Evolutionary conservation across 2,329 filamentous ascomycete species (phyloP), one percentile per base, ranked within the genome.

Genomic region (Bipolaris oryzae): DNA sequence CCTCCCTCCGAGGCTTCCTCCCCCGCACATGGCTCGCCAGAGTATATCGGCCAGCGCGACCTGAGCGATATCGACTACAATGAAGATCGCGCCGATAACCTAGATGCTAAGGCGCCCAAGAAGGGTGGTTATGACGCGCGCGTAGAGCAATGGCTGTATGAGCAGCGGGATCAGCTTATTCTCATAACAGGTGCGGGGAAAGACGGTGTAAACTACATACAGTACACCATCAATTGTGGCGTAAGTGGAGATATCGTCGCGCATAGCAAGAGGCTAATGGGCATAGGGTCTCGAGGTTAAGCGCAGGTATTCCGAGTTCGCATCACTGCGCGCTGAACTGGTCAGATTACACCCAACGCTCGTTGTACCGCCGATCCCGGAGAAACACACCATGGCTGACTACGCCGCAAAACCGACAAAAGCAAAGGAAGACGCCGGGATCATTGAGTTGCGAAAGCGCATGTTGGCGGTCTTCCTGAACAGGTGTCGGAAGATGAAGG

Each of bases 341-440:
- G 92, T 93, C 44, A 90, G 90, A 67, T 84, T 99, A 60, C 96
- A 99, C 74, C 95, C 96, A 7, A 99, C 95, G 0, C 84, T 99
- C 39, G 90, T 99, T 69, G 90, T 99, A 50, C 96, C 95, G 7
- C 95, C 95, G 3, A 99, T 99, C 70, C 95, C 95, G 20, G 96
- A 99, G 79, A 99, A 99, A 78, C 95, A 99, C 77, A 95, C 92
- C 43, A 96, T 99, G 89, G 94, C 94, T 59, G 95, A 99, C 76
- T 99, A 99, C 74, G 95, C 95, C 15, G 93, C 96, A 25, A 98
- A 96, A 69, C 95, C 96, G 1, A 99, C 95, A 35, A 97, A 94
- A 70, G 96, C 96, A 16, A 99, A 97, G 76, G 94, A 99, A 77
- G 96, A 99, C 74, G 89, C 92, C 55, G 91, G 94, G 58, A 99